A percentile compares a stretch with the other conserved stretches of the same genome.
Evolutionary conservation across 2,329 filamentous ascomycete genomes (phyloP).

Genomic region (Triangularia verruculosa): DNA sequence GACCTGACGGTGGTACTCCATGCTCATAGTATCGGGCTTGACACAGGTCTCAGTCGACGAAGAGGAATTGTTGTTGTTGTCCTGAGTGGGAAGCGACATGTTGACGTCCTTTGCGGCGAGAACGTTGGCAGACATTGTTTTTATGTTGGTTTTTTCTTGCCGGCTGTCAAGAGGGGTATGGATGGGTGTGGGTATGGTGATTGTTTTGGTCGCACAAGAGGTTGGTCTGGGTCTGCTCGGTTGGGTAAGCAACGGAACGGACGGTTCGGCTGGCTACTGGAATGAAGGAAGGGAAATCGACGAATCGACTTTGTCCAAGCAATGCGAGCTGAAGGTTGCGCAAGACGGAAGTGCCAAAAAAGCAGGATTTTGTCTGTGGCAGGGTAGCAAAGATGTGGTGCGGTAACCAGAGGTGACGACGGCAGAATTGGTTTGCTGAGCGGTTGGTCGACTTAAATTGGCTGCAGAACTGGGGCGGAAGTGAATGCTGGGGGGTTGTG

Average conservation of each 20-base stretch:
- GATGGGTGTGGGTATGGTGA: background rate
- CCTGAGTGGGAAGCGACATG: constrained; percentile 36
- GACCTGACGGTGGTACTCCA: constrained; percentile 76
- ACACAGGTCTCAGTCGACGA: constrained; percentile 34
- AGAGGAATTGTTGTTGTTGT: constrained; percentile 57
- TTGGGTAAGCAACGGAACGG: background rate
- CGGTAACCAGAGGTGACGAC: background rate
- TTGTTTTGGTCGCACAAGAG: background rate
- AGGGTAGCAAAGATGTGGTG: background rate
- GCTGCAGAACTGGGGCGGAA: background rate
- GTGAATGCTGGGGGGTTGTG: background rate
- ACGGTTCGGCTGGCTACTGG: background rate
- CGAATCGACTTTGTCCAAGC: background rate
- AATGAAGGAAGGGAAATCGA: background rate
- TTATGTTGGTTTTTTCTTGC: constrained; percentile 3
- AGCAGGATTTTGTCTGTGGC: background rate
- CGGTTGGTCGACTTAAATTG: background rate
- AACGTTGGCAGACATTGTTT: constrained; percentile 55
- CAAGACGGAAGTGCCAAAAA: background rate
- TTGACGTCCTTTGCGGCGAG: constrained; percentile 68
- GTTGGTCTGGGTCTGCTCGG: background rate
- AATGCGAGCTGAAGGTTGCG: constrained; percentile 1
- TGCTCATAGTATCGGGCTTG: constrained; percentile 55
- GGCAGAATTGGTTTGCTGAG: background rate
- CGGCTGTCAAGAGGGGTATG: background rate